Percentiles rank a stretch among this genome's conserved stretches.
These are phyloP conservation scores for Ramalina intermedia DNA, from an alignment of 495 filamentous ascomycete species.

Conservation along the genomic window DNA sequence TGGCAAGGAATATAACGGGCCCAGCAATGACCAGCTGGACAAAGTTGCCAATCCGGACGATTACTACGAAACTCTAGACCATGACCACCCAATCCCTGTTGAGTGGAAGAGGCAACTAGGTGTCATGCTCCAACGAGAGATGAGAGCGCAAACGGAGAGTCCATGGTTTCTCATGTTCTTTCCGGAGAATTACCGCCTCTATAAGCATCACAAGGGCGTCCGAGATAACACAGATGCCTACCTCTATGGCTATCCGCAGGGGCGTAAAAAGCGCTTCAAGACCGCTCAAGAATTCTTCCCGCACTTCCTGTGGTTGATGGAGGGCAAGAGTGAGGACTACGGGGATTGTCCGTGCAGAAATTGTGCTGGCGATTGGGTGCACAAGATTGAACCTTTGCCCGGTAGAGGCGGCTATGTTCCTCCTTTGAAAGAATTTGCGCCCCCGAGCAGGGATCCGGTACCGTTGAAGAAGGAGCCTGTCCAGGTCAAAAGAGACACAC, in stretches of 20 bases:
- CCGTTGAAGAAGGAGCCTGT: slow-evolving; percentile 12
- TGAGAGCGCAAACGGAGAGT: slow-evolving; percentile 20
- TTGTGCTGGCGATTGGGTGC: slow-evolving; percentile 31
- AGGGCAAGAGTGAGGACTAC: slow-evolving; percentile 35
- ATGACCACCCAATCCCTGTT: slow-evolving; percentile 11
- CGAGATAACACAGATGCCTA: slow-evolving; percentile 36
- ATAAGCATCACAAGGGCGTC: slow-evolving; percentile 37
- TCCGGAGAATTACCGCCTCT: slow-evolving; percentile 43
- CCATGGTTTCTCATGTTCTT: slow-evolving; percentile 35
- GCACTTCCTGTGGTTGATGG: slow-evolving; percentile 44
- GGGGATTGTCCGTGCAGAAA: slow-evolving; percentile 44
- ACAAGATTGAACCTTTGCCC: slow-evolving; percentile 10
- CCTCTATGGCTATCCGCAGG: slow-evolving; percentile 46
- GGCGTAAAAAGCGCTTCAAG: slow-evolving; percentile 41
- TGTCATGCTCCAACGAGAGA: slow-evolving; percentile 31
- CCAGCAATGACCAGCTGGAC: slow-evolving; percentile 29
- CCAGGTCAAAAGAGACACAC: slow-evolving; percentile 15
- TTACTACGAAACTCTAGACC: slow-evolving; percentile 23
- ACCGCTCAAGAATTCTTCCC: slow-evolving; percentile 46
- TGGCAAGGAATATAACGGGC: slow-evolving; percentile 27
- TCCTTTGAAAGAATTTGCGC: slow-evolving; percentile 15
- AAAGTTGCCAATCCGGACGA: slow-evolving; percentile 28
- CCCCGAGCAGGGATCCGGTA: slow-evolving; percentile 4
- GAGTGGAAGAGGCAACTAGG: slow-evolving; percentile 44
- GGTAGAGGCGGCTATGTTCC: slow-evolving; percentile 8